phyloP scores from a whole-genome alignment of 495 filamentous ascomycete species.

The Darksidea phi region DNA sequence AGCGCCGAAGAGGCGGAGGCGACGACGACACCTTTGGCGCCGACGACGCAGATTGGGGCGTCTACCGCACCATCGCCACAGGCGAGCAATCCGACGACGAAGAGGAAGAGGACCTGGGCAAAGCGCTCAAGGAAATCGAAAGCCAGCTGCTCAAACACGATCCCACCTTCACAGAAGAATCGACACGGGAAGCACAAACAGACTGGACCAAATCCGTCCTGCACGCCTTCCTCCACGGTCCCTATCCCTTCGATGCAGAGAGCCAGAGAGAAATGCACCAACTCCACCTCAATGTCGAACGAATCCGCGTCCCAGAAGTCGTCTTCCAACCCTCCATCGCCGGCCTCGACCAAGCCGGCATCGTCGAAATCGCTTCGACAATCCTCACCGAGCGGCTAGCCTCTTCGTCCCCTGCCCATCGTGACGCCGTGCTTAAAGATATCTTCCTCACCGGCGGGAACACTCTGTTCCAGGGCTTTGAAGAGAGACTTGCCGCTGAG shows the following conservation, averaged over 20 bases:
- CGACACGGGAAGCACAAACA: constrained; percentile 84
- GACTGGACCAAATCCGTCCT: constrained; percentile 91
- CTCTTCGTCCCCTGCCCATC: constrained; percentile 50
- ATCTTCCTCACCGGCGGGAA: constrained; percentile 96
- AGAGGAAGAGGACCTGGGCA: constrained; percentile 81
- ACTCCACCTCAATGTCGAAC: constrained; percentile 92
- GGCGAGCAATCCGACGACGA: constrained; percentile 73
- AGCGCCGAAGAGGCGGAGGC: constrained; percentile 64
- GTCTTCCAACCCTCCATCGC: constrained; percentile 95
- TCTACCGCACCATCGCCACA: constrained; percentile 86
- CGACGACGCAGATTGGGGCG: constrained; percentile 95
- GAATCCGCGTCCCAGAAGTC: constrained; percentile 93
- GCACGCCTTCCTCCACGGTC: constrained; percentile 85
- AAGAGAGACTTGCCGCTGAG: constrained; percentile 73
- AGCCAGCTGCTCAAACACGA: constrained; percentile 82
- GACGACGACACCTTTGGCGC: constrained; percentile 93
- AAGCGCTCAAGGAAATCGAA: constrained; percentile 70
- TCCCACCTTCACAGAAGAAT: constrained; percentile 80
- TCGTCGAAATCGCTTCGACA: constrained; percentile 83
- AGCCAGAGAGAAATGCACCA: constrained; percentile 80
- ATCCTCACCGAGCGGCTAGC: constrained; percentile 78
- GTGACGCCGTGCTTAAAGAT: constrained; percentile 67
- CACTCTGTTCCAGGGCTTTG: constrained; percentile 80
- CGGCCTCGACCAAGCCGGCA: constrained; percentile 88
- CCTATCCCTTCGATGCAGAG: constrained; percentile 78